Evolutionary conservation across 176 grass and related monocot genomes (phyloP), one percentile per base, ranked within the genome.

Genomic region (Raddia distichophylla): DNA sequence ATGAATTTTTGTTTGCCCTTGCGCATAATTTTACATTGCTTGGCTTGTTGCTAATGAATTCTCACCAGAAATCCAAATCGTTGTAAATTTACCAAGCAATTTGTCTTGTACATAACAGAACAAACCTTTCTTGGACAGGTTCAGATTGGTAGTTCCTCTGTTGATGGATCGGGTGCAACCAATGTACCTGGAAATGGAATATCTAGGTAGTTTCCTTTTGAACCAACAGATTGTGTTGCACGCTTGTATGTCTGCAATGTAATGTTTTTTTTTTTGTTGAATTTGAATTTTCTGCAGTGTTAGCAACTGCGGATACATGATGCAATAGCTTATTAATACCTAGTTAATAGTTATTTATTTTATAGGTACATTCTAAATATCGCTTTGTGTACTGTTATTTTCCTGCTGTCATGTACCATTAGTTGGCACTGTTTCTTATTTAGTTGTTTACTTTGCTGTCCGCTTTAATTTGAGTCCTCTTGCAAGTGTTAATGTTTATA

Each of bases 61-160:
- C 54, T 56, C 53, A 18, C 27, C 32, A 82, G 32, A 56, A 18
- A 17, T 2, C 6, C 18, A 16, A 56, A 56, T 18, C 16, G 2
- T 17, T 18, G 53, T 18, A 56, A 17, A 56, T 56, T 56, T 56
- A 56, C 53, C 53, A 56, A 56, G 53, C 16, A 56, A 56, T 8
- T 56, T 18, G 16, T 56, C 16, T 56, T 56, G 16, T 56, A 18
- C 16, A 5, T 56, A 6, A 52, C 70, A 8, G 44, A 27, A 6
- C 10, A 5, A 63, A 40, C 40, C 42, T 45, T 75, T 54, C 65
- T 91, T 66, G 63, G 16, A 56, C 92, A 97, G 92, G 91, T 60
- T 97, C 92, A 45, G 95, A 94, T 68, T 70, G 92, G 91, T 81
- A 91, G 95, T 67, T 94, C 92, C 13, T 97, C 95, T 67, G 69